These are phyloP conservation scores for Blastocystis sp. DNA, from an alignment of 352 stramenopile species.

Conservation along the genomic window DNA sequence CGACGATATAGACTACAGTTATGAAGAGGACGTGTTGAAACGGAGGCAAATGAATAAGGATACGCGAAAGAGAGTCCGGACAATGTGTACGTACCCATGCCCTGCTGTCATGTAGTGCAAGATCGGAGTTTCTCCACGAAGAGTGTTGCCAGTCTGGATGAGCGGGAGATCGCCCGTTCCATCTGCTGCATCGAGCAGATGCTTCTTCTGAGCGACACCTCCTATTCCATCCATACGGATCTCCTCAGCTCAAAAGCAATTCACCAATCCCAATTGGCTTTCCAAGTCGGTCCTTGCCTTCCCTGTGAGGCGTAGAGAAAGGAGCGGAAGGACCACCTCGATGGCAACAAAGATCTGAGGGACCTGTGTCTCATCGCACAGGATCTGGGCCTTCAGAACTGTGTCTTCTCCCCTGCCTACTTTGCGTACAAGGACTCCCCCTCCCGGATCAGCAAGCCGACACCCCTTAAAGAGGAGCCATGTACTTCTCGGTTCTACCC, in stretches of 20 bases:
- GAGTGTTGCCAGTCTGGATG: constrained; percentile 38
- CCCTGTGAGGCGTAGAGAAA: not conserved
- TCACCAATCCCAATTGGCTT: too few relatives aligned
- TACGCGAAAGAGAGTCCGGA: not conserved
- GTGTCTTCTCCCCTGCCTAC: too few relatives aligned
- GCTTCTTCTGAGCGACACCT: constrained; percentile 39
- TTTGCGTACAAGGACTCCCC: too few relatives aligned
- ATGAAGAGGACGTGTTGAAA: constrained; percentile 25
- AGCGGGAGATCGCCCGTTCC: constrained; percentile 15
- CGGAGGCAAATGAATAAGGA: constrained; percentile 7
- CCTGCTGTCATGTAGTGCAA: not conserved
- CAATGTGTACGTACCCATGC: not conserved
- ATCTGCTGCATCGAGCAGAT: constrained; percentile 66
- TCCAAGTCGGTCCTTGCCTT: not conserved
- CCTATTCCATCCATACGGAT: constrained; percentile 37
- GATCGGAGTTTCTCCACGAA: not conserved
- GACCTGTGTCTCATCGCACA: not conserved
- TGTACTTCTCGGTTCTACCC: too few relatives aligned
- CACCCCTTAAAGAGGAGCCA: too few relatives aligned
- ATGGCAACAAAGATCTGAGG: not conserved
- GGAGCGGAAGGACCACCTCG: not conserved
- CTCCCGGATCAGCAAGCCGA: too few relatives aligned
- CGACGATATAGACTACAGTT: constrained; percentile 65
- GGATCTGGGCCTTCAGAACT: not conserved
- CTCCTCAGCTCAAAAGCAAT: too few relatives aligned